Conservation (phyloP, 73 alveolate genomes). For the Paramecium pentaurelia region DNA sequence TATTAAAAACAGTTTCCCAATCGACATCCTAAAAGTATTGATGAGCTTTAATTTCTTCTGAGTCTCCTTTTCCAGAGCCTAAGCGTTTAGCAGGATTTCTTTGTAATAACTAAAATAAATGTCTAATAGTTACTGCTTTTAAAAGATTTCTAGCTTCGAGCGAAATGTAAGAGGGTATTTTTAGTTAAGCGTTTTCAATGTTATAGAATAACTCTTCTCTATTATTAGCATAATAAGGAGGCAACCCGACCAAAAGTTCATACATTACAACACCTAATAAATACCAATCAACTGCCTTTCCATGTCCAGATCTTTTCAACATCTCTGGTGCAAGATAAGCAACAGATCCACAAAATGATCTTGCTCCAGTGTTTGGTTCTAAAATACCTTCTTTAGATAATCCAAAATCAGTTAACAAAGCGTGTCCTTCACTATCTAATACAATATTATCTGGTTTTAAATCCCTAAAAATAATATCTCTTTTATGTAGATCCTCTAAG, state of each 20-base stretch:
- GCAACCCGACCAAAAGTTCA: slow-evolving; percentile 94
- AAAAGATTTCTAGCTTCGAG: slow-evolving; percentile 65
- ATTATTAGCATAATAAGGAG: slow-evolving; percentile 92
- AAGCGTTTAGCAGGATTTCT: slow-evolving; percentile 91
- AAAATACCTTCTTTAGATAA: slow-evolving; percentile 93
- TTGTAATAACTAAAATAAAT: slow-evolving; percentile 71
- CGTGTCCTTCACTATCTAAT: slow-evolving; percentile 91
- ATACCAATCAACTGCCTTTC: slow-evolving; percentile 98
- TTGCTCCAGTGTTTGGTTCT: slow-evolving; percentile 79
- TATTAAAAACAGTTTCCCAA: slow-evolving; percentile 75
- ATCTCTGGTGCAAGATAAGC: slow-evolving; percentile 98
- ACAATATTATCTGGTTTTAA: slow-evolving; percentile 83
- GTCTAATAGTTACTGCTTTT: slow-evolving; percentile 63
- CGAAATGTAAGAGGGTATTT: slow-evolving; percentile 68
- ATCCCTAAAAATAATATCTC: slow-evolving; percentile 87
- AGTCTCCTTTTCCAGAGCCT: slow-evolving; percentile 92
- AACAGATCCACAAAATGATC: slow-evolving; percentile 92
- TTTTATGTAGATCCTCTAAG: slow-evolving; percentile 85
- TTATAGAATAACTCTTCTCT: slow-evolving; percentile 81
- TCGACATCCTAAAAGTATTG: slow-evolving; percentile 78
- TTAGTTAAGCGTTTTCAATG: slow-evolving; percentile 75
- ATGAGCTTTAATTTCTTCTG: slow-evolving; percentile 88
- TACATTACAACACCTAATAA: slow-evolving; percentile 93
- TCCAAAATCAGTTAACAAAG: slow-evolving; percentile 96
- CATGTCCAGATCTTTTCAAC: slow-evolving; percentile 95